phyloP scores from a whole-genome alignment of 805 yeast species.

The Candida palmyrensis region DNA sequence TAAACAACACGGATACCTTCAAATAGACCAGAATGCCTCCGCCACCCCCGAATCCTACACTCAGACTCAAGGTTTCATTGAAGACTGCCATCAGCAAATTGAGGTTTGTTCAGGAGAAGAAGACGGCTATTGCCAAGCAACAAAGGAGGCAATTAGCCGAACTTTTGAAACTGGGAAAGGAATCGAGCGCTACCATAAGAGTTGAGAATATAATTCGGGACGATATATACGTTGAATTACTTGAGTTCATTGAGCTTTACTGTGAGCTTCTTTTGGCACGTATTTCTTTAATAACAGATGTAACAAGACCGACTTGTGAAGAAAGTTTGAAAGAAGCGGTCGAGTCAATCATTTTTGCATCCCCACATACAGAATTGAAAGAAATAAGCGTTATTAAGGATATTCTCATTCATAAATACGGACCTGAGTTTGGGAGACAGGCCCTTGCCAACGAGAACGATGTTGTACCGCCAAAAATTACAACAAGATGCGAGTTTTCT shows the following conservation, averaged over 20 bases:
- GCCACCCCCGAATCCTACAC: slow-evolving; percentile 23
- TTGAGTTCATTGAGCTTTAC: slow-evolving; percentile 75
- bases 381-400: slow-evolving; percentile 63
- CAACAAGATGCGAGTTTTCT: slow-evolving; percentile 55
- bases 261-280: slow-evolving; percentile 80
- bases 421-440: slow-evolving; percentile 56
- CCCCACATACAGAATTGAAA: slow-evolving; percentile 70
- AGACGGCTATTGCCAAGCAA: slow-evolving; percentile 69
- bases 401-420: slow-evolving; percentile 55
- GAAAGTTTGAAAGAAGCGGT: slow-evolving; percentile 73
- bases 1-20: too few species aligned
- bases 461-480: slow-evolving; percentile 64
- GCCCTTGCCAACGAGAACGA: slow-evolving; percentile 47
- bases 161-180: slow-evolving; percentile 62
- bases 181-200: slow-evolving; percentile 75
- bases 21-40: too few species aligned
- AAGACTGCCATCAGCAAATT: slow-evolving; percentile 71
- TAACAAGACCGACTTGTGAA: slow-evolving; percentile 39
- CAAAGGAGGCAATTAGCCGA: slow-evolving; percentile 70
- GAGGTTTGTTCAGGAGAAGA: slow-evolving; percentile 68
- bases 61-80: slow-evolving; percentile 35
- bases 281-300: slow-evolving; percentile 51
- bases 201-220: slow-evolving; percentile 82
- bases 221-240: slow-evolving; percentile 71
- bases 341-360: slow-evolving; percentile 59